Evolutionary conservation across 495 filamentous ascomycete genomes (phyloP), one percentile per base, ranked within the genome.

Genomic region (Tuber melanosporum): DNA sequence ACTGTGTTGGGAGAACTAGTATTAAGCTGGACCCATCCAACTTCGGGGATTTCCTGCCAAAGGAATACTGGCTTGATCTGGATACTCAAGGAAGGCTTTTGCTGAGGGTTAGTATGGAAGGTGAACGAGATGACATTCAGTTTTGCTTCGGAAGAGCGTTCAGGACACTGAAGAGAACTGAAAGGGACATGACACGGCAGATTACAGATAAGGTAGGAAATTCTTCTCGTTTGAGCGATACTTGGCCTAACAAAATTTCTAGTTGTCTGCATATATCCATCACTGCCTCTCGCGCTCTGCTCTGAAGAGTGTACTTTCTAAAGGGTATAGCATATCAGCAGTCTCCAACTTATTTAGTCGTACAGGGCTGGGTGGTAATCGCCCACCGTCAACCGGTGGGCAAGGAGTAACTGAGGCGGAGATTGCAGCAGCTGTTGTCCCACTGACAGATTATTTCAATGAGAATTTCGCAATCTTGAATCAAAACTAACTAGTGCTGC

Each of bases 401-500:
- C 87, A 89, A 42, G 87, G 87, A 1, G 85, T 93, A 9, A 91
- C 92, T 0, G 87, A 89, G 44, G 87, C 86, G 0, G 94, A 98
- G 62, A 88, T 97, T 62, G 91, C 92, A 78, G 91, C 91, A 78
- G 94, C 93, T 5, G 85, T 99, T 15, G 91, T 91, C 76, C 93
- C 94, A 4, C 88, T 99, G n/a, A 96, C 98, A 80, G 90, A 90
- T 74, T 99, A 99, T 84, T 98, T 99, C 83, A 93, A 98, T 83
- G 96, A 98, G 83, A 99, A 99, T 82, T 99, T 99, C 82, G 94
- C 94, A 52, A 98, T 97, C 82, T 95, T 99, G 93, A 97, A 98
- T 85, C 90, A 94, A 84, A 97, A 1, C 87, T 99, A 44, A 98
- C 96, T 3, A 91, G 92, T 47, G 90, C 93, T 73, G 94, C 96